phyloP scores from a whole-genome alignment of 2,329 filamentous ascomycete genomes.

The Alternaria postmessia region DNA sequence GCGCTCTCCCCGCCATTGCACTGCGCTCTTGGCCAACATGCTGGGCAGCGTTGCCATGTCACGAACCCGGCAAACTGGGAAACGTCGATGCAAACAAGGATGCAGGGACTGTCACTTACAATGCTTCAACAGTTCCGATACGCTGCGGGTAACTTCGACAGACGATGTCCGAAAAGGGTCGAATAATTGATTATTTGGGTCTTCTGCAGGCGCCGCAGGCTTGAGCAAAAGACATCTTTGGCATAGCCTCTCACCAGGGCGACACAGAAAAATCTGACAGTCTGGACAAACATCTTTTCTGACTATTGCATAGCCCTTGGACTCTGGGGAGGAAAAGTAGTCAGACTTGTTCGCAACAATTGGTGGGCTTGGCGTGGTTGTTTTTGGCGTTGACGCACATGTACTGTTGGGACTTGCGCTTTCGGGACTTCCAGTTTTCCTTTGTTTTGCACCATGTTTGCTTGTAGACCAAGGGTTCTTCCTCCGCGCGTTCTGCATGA shows the following conservation, averaged over 20 bases:
- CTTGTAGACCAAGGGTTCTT: constrained; percentile 52
- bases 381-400: constrained; percentile 42
- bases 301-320: constrained; percentile 21
- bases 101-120: constrained; percentile 42
- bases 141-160: constrained; percentile 34
- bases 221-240: constrained; percentile 37
- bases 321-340: constrained; percentile 29
- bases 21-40: neutral
- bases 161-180: constrained; percentile 46
- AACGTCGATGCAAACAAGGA: constrained; percentile 10
- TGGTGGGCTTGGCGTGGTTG: constrained; percentile 44
- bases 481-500: constrained; percentile 51
- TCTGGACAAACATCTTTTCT: constrained; percentile 39
- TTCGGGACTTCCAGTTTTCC: constrained; percentile 31
- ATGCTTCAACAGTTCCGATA: constrained; percentile 46
- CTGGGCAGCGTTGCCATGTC: constrained; percentile 9
- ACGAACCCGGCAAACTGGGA: constrained; percentile 20
- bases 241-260: constrained; percentile 41
- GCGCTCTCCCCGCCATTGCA: neutral
- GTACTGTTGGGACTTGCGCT: constrained; percentile 39
- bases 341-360: constrained; percentile 23
- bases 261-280: constrained; percentile 42
- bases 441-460: constrained; percentile 47
- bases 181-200: constrained; percentile 37
- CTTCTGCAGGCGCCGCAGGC: constrained; percentile 27